A percentile compares a stretch with the other conserved stretches of the same genome.
Conservation (phyloP, 257 asterid genomes). For the Henckelia pumila region DNA sequence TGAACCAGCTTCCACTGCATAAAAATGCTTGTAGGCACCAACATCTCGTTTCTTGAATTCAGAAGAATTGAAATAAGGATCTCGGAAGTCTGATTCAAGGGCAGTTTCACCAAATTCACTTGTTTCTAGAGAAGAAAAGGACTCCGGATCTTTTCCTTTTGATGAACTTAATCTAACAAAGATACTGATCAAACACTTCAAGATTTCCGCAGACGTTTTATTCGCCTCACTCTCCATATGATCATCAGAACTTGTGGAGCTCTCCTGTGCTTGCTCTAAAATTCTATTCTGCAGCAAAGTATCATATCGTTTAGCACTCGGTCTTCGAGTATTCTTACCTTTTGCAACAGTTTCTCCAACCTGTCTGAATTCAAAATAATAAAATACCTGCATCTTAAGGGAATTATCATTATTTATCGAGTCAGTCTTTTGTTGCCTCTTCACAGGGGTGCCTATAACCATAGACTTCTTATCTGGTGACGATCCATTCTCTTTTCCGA, state of each 20-base stretch:
- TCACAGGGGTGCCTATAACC: slow-evolving; percentile 22
- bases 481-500: slow-evolving; percentile 33
- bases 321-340: not conserved
- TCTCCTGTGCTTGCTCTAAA: slow-evolving; percentile 60
- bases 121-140: slow-evolving; percentile 37
- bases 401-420: slow-evolving; percentile 36
- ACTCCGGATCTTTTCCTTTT: slow-evolving; percentile 55
- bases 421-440: slow-evolving; percentile 37
- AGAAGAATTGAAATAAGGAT: slow-evolving; percentile 45
- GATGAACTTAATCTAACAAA: slow-evolving; percentile 58
- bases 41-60: slow-evolving; percentile 42
- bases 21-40: slow-evolving; percentile 49
- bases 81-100: slow-evolving; percentile 38
- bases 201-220: slow-evolving; percentile 55
- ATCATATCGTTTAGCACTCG: slow-evolving; percentile 19
- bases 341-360: not conserved
- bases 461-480: slow-evolving; percentile 29
- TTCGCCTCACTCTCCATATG: slow-evolving; percentile 50
- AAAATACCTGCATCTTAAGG: slow-evolving; percentile 44
- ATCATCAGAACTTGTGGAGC: slow-evolving; percentile 52
- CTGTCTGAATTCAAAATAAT: not conserved
- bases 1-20: slow-evolving; percentile 45
- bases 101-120: slow-evolving; percentile 26
- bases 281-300: slow-evolving; percentile 53
- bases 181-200: slow-evolving; percentile 64